These are phyloP conservation scores for Phaeosphaeriaceae sp. DNA, from an alignment of 2,329 filamentous ascomycete genomes.

Conservation along the genomic window DNA sequence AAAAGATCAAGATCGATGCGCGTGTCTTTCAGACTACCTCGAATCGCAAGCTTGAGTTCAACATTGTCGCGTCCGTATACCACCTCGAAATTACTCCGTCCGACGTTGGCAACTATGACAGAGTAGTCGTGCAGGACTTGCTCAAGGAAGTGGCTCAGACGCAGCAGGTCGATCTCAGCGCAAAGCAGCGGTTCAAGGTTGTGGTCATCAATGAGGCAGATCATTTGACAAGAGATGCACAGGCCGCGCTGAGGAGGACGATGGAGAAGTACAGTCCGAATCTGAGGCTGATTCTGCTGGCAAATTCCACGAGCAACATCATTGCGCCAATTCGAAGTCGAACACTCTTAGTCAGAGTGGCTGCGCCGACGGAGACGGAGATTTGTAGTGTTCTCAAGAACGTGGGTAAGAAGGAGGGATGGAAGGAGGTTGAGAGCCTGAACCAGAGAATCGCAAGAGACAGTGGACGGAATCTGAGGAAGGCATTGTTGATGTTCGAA, in stretches of 20 bases:
- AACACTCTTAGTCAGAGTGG: slow-evolving; percentile 88
- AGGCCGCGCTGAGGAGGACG: slow-evolving; percentile 90
- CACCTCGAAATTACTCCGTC: slow-evolving; percentile 98
- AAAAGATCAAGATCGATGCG: slow-evolving; percentile 99
- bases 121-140: slow-evolving; percentile 93
- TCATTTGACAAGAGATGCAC: slow-evolving; percentile 89
- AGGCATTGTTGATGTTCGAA: slow-evolving; percentile 95
- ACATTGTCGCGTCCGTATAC: slow-evolving; percentile 96
- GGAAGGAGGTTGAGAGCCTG: slow-evolving; percentile 76
- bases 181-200: slow-evolving; percentile 94
- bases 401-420: slow-evolving; percentile 81
- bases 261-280: slow-evolving; percentile 99
- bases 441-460: slow-evolving; percentile 88
- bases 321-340: slow-evolving; percentile 97
- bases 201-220: slow-evolving; percentile 99
- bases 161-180: slow-evolving; percentile 93
- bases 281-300: slow-evolving; percentile 85
- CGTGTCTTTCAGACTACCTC: slow-evolving; percentile 94
- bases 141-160: slow-evolving; percentile 98
- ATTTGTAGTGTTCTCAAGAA: slow-evolving; percentile 77
- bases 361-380: slow-evolving; percentile 84
- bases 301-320: slow-evolving; percentile 97
- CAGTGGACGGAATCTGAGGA: slow-evolving; percentile 87
- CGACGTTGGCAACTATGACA: slow-evolving; percentile 94
- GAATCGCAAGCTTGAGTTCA: slow-evolving; percentile 99